phyloP scores from a whole-genome alignment of 2,329 filamentous ascomycete genomes.

The Furcasterigmium furcatum region DNA sequence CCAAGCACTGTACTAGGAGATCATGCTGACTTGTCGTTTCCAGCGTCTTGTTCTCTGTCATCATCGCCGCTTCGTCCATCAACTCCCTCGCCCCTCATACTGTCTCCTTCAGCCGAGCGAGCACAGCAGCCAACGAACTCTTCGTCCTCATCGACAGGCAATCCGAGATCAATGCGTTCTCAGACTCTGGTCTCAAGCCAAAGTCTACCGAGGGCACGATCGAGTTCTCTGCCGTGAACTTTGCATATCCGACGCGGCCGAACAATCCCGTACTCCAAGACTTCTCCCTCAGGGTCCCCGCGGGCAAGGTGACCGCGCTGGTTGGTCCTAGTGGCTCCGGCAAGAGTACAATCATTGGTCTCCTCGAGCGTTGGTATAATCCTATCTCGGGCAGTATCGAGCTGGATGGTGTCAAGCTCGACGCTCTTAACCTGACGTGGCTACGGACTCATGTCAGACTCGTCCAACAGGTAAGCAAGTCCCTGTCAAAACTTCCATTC shows the following conservation, averaged over 20 bases:
- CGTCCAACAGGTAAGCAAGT: constrained; percentile 33
- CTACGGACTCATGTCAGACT: constrained; percentile 48
- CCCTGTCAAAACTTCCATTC: neutral
- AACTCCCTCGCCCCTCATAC: constrained; percentile 14
- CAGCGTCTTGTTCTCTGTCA: constrained; percentile 20
- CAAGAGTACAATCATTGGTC: constrained; percentile 54
- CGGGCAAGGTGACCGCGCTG: constrained; percentile 27
- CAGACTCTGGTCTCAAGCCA: constrained; percentile 11
- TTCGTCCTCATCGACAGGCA: constrained; percentile 17
- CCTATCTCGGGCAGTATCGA: constrained; percentile 32
- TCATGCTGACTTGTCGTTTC: constrained; percentile 4
- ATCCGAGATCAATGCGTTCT: constrained; percentile 18
- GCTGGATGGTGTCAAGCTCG: constrained; percentile 39
- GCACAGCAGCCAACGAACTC: constrained; percentile 14
- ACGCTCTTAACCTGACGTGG: constrained; percentile 46
- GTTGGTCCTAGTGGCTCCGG: constrained; percentile 53
- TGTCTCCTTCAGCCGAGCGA: constrained; percentile 14
- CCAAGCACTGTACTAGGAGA: constrained; percentile 21
- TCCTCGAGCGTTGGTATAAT: constrained; percentile 59
- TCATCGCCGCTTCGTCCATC: constrained; percentile 16
- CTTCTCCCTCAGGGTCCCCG: constrained; percentile 28
- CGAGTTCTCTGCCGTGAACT: constrained; percentile 23
- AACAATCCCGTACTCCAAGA: constrained; percentile 26
- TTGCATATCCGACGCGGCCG: constrained; percentile 30
- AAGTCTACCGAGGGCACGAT: constrained; percentile 14